phyloP scores from a whole-genome alignment of 306 rosid species.

The Crotalaria pallida region DNA sequence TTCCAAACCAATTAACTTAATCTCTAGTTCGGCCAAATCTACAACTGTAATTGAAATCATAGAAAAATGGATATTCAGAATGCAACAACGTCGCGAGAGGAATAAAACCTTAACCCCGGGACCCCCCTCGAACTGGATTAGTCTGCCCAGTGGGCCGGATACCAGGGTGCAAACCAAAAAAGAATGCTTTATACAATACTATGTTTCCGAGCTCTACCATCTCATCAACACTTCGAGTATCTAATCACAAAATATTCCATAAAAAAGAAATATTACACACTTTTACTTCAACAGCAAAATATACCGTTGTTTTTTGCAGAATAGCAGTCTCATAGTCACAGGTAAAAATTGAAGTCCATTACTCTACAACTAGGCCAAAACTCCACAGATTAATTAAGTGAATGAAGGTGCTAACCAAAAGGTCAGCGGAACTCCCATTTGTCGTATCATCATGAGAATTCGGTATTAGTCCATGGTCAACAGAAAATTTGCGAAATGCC shows the following conservation, averaged over 20 bases:
- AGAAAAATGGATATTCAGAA: neutral
- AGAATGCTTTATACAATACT: neutral
- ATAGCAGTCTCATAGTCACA: neutral
- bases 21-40: neutral
- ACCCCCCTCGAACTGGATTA: too few relatives aligned
- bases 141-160: too few relatives aligned
- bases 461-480: conserved; percentile 53
- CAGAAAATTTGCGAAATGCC: conserved; percentile 92
- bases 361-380: conserved; percentile 1
- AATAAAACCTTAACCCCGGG: too few relatives aligned
- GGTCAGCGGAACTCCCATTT: conserved; percentile 43
- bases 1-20: neutral
- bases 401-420: conserved; percentile 50
- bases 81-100: too few relatives aligned
- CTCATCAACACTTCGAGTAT: neutral
- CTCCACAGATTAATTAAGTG: conserved; percentile 19
- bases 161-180: too few relatives aligned
- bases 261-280: conserved; percentile 11
- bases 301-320: neutral
- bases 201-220: neutral
- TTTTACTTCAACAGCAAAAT: conserved; percentile 6
- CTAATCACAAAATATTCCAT: neutral
- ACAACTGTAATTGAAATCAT: neutral
- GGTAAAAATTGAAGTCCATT: neutral
- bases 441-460: conserved; percentile 34